These are phyloP conservation scores for Biscutella laevigata DNA, from an alignment of 441 rosid species.

Conservation along the genomic window DNA sequence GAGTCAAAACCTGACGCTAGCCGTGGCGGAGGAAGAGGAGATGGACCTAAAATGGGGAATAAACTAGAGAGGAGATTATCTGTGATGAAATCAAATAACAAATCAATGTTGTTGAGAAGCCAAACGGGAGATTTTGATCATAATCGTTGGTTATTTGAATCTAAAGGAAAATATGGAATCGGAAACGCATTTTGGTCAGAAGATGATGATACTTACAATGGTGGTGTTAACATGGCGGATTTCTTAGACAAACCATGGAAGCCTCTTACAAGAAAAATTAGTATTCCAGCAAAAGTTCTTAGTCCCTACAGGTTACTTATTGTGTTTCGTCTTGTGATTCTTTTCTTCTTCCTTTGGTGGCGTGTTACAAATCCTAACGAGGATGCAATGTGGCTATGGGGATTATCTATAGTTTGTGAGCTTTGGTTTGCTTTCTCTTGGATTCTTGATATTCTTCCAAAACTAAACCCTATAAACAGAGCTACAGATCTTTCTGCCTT, in stretches of 20 bases:
- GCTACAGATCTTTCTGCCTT: constrained; percentile 67
- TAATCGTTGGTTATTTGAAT: constrained; percentile 77
- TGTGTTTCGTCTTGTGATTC: constrained; percentile 38
- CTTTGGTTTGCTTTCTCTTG: constrained; percentile 87
- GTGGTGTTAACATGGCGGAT: constrained; percentile 61
- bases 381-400: constrained; percentile 79
- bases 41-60: constrained; percentile 23
- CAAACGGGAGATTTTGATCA: constrained; percentile 90
- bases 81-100: constrained; percentile 57
- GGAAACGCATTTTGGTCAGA: constrained; percentile 86
- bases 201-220: constrained; percentile 24
- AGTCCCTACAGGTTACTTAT: constrained; percentile 56
- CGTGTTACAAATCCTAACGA: constrained; percentile 38
- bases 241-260: constrained; percentile 65
- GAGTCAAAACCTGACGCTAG: constrained; percentile 35
- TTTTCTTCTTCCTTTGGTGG: constrained; percentile 32
- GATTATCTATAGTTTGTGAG: constrained; percentile 64
- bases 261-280: constrained; percentile 61
- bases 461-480: constrained; percentile 72
- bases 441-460: constrained; percentile 68
- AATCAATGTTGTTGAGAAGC: constrained; percentile 71
- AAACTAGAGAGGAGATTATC: constrained; percentile 60
- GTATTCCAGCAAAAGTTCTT: constrained; percentile 60
- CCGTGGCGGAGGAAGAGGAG: constrained; percentile 15
- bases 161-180: constrained; percentile 66